A percentile compares a stretch with the other conserved stretches of the same genome.
Conservation (phyloP, 2,329 filamentous ascomycete genomes). For the Neonectria hederae region DNA sequence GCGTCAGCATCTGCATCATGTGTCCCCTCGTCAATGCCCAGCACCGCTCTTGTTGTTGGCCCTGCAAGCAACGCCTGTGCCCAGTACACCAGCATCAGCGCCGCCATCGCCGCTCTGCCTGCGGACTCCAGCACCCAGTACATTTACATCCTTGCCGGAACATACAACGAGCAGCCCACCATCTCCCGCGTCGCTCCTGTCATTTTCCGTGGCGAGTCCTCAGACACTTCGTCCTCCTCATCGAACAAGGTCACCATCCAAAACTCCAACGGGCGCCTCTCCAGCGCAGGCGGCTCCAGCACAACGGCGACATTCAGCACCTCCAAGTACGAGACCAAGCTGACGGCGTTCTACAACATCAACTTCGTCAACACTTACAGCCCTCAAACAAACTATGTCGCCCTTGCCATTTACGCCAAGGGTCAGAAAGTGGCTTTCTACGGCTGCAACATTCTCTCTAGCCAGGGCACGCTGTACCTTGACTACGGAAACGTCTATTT, state of each 20-base stretch:
- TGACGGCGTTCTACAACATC: slow-evolving; percentile 45
- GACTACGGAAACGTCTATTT: slow-evolving; percentile 39
- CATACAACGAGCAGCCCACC: slow-evolving; percentile 53
- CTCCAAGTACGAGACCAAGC: slow-evolving; percentile 43
- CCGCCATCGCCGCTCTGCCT: slow-evolving; percentile 46
- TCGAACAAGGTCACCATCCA: slow-evolving; percentile 66
- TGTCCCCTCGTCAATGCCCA: slow-evolving; percentile 34
- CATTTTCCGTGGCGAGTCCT: slow-evolving; percentile 59
- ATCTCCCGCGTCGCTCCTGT: slow-evolving; percentile 52
- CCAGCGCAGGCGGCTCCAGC: slow-evolving; percentile 26
- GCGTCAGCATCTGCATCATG: slow-evolving; percentile 11
- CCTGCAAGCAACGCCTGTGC: slow-evolving; percentile 50
- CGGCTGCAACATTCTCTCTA: slow-evolving; percentile 46
- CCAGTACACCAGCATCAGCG: slow-evolving; percentile 54
- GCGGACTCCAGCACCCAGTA: slow-evolving; percentile 49
- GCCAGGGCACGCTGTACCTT: slow-evolving; percentile 33
- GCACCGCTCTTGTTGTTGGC: slow-evolving; percentile 51
- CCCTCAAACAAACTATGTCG: slow-evolving; percentile 29
- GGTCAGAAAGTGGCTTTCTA: slow-evolving; percentile 53
- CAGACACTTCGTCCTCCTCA: slow-evolving; percentile 52
- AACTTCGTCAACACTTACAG: slow-evolving; percentile 40
- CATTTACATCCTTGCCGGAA: slow-evolving; percentile 55
- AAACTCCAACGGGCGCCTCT: slow-evolving; percentile 25
- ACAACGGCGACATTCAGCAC: slow-evolving; percentile 40
- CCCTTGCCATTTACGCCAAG: slow-evolving; percentile 39